These are phyloP conservation scores for Caloboletus firmus DNA, from an alignment of 1,284 basidiomycete species.

Conservation along the genomic window DNA sequence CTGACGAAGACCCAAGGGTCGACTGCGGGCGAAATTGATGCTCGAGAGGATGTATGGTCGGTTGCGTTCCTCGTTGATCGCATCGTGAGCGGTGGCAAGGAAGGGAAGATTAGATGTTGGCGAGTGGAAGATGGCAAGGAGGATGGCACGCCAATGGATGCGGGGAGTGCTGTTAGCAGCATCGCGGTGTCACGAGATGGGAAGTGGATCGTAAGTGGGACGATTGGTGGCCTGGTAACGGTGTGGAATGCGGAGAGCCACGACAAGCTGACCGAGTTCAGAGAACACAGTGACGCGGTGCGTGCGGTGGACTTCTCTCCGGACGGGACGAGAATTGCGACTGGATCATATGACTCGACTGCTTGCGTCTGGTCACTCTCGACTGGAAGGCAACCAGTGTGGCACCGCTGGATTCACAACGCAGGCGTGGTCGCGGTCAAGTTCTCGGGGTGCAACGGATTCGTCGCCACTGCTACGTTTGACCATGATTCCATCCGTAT, in stretches of 20 bases:
- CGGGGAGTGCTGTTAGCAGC: neutral
- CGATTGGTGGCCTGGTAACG: neutral
- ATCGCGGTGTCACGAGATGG: neutral
- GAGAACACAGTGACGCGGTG: neutral
- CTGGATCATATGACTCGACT: neutral
- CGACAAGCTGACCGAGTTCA: neutral
- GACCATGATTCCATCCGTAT: neutral
- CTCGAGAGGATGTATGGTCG: neutral
- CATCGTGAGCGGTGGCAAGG: neutral
- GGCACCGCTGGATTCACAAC: no score
- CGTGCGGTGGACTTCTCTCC: neutral
- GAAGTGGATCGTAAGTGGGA: neutral
- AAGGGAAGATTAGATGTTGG: neutral
- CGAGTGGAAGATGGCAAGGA: neutral
- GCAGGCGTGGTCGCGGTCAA: no score
- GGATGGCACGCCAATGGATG: neutral
- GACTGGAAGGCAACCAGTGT: neutral
- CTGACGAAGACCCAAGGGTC: no score
- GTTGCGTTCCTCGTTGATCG: neutral
- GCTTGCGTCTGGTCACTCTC: neutral
- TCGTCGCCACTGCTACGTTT: conserved; percentile 6
- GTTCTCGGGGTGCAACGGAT: no score
- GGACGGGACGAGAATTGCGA: neutral
- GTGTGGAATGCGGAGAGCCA: neutral
- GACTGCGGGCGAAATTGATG: neutral